phyloP scores from a whole-genome alignment of 352 stramenopile species.

The Phytophthora sp. region DNA sequence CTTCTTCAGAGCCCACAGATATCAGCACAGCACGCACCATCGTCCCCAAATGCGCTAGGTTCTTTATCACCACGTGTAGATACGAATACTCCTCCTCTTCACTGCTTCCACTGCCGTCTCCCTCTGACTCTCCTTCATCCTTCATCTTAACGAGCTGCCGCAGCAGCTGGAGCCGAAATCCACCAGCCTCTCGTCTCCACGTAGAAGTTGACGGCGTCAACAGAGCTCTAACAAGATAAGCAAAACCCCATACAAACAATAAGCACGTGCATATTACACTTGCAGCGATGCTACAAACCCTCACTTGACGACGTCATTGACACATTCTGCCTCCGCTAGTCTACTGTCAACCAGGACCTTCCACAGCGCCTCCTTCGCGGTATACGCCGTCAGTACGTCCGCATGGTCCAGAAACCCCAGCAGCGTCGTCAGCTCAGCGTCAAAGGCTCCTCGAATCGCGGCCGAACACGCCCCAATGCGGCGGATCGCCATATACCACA shows the following conservation, averaged over 20 bases:
- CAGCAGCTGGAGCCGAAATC: slow-evolving; percentile 59
- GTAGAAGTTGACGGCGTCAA: not conserved
- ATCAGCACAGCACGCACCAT: slow-evolving; percentile 24
- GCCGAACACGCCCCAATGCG: slow-evolving; percentile 9
- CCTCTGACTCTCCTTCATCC: not conserved
- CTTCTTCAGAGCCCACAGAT: not conserved
- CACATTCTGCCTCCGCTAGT: not conserved
- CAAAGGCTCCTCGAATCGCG: slow-evolving; percentile 12
- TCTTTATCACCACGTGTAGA: slow-evolving; percentile 20
- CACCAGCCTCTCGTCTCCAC: slow-evolving; percentile 27
- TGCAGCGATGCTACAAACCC: too few species aligned
- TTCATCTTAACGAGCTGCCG: slow-evolving; percentile 44
- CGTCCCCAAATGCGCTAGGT: slow-evolving; percentile 13
- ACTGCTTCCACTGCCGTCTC: slow-evolving; percentile 2
- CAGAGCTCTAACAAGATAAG: slow-evolving; percentile 16
- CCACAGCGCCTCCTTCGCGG: slow-evolving; percentile 46
- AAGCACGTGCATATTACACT: too few species aligned
- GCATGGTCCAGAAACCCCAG: slow-evolving; percentile 28
- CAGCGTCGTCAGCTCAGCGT: slow-evolving; percentile 22
- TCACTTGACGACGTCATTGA: slow-evolving; percentile 34
- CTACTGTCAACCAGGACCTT: slow-evolving; percentile 10
- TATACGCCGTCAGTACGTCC: slow-evolving; percentile 53
- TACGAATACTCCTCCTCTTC: slow-evolving; percentile 14
- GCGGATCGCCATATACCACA: slow-evolving; percentile 8
- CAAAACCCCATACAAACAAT: slow-evolving; percentile 6